Evolutionary conservation across 306 rosid genomes (phyloP).

Genomic region (Citrullus colocynthis): DNA sequence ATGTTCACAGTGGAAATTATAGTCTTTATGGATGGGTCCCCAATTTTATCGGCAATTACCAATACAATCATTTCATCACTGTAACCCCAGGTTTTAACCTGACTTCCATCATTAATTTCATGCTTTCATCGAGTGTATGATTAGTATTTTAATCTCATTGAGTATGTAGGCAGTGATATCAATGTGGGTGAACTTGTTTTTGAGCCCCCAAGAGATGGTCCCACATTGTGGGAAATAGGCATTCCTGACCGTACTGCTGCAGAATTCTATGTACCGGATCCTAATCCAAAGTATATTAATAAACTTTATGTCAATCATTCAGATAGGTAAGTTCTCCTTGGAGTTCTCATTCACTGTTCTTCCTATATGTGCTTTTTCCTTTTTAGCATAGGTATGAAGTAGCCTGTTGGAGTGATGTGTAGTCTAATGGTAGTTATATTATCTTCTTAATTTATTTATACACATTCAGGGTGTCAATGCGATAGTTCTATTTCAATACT

Average conservation of each 20-base stretch:
- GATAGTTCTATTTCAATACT: not conserved
- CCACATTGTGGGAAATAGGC: conserved; percentile 93
- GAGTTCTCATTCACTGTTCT: not conserved
- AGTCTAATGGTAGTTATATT: not conserved
- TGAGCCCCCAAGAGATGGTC: conserved; percentile 74
- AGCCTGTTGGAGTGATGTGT: not conserved
- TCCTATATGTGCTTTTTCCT: not conserved
- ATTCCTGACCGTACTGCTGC: conserved; percentile 82
- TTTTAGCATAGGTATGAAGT: not conserved
- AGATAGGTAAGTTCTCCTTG: conserved; percentile 34
- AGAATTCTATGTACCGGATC: conserved; percentile 73
- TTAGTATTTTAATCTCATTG: not conserved
- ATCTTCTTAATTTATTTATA: not conserved
- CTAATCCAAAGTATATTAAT: conserved; percentile 64
- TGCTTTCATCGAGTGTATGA: not conserved
- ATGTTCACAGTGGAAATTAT: conserved; percentile 41
- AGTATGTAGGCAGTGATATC: conserved; percentile 34
- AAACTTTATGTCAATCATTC: conserved; percentile 66
- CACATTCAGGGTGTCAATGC: not conserved
- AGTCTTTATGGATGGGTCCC: conserved; percentile 68
- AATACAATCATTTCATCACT: conserved; percentile 24
- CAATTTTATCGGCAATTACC: conserved; percentile 68
- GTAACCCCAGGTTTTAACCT: conserved; percentile 43
- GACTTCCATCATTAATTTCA: not conserved
- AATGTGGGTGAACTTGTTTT: conserved; percentile 48